These are phyloP conservation scores for Grosmannia penicillata DNA, from an alignment of 2,329 filamentous ascomycete genomes.

Conservation along the genomic window DNA sequence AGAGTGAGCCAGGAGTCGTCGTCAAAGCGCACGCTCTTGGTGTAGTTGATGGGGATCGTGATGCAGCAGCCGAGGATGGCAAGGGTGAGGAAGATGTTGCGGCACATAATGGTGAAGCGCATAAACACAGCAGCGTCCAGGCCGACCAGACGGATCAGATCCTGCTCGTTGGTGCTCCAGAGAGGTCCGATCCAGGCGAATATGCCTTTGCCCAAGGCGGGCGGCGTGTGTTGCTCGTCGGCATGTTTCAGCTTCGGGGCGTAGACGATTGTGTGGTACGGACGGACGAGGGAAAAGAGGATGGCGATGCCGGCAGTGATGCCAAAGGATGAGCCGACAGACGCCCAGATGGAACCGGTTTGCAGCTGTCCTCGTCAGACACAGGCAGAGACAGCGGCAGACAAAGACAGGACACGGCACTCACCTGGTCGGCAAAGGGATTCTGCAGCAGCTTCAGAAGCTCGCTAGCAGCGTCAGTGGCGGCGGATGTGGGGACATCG, in stretches of 20 bases:
- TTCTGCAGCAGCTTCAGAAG: constrained; percentile 32
- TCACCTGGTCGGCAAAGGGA: constrained; percentile 31
- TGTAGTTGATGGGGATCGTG: constrained; percentile 67
- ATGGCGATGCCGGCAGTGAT: constrained; percentile 61
- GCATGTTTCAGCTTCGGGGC: constrained; percentile 87
- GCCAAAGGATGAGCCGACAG: constrained; percentile 65
- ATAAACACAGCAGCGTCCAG: constrained; percentile 87
- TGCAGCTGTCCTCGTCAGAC: constrained; percentile 21
- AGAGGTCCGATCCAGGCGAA: constrained; percentile 79
- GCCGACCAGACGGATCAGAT: constrained; percentile 68
- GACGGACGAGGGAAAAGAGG: constrained; percentile 76
- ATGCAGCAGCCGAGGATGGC: constrained; percentile 60
- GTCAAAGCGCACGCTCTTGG: constrained; percentile 24
- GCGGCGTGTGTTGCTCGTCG: constrained; percentile 79
- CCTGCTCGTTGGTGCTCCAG: constrained; percentile 59
- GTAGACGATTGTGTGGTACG: constrained; percentile 85
- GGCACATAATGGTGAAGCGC: constrained; percentile 77
- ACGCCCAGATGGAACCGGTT: constrained; percentile 56
- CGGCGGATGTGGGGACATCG: constrained; percentile 1
- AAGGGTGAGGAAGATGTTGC: constrained; percentile 71
- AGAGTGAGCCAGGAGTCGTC: constrained; percentile 34
- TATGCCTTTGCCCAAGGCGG: constrained; percentile 70
- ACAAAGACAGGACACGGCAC: background rate
- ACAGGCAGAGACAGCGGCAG: background rate
- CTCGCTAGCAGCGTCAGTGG: constrained; percentile 21